A percentile compares a stretch with the other conserved stretches of the same genome.
phyloP scores from a whole-genome alignment of 257 asterid genomes.

The Parsonsia alboflavescens region DNA sequence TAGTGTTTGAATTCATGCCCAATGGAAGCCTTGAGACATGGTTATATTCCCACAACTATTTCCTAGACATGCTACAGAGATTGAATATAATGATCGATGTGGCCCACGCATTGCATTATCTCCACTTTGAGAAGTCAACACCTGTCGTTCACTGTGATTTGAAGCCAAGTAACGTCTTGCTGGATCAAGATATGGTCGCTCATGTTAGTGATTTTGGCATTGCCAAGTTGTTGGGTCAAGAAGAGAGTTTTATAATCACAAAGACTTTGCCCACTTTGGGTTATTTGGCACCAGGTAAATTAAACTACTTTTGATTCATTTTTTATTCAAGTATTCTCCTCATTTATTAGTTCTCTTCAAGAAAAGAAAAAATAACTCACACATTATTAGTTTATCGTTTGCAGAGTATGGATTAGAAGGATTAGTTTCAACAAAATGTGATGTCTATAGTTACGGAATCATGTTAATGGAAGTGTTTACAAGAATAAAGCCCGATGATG shows the following conservation, averaged over 20 bases:
- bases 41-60: background rate
- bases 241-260: background rate
- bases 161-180: background rate
- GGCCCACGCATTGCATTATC: background rate
- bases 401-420: conserved; percentile 28
- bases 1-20: background rate
- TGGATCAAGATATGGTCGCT: background rate
- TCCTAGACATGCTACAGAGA: background rate
- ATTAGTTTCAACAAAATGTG: conserved; percentile 17
- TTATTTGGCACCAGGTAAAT: background rate
- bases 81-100: background rate
- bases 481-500: conserved; percentile 16
- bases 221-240: background rate
- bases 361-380: too few species aligned
- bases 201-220: background rate
- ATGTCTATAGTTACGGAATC: conserved; percentile 29
- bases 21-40: background rate
- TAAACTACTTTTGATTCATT: background rate
- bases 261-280: background rate
- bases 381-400: background rate
- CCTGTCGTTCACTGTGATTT: background rate
- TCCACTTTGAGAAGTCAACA: background rate
- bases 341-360: background rate
- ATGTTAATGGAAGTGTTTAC: conserved; percentile 31
- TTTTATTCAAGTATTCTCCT: too few species aligned